Base-by-base conservation (phyloP, 2,329 filamentous ascomycete genomes). In the Cyphellophora attinorum region DNA sequence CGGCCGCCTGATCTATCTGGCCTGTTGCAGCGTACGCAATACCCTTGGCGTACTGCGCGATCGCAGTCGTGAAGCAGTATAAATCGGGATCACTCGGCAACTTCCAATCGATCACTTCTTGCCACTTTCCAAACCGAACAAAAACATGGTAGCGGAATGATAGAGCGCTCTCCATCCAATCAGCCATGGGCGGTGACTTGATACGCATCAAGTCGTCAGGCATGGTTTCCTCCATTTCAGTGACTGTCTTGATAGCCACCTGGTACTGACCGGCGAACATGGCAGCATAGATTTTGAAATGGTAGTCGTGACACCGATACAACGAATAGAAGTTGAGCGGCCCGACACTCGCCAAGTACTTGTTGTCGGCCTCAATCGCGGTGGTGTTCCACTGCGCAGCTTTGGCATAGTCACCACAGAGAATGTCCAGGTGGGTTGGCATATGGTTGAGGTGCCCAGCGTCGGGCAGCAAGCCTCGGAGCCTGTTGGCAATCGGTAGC, bases 351-450 rank as follows among this genome's bases (percentile, higher is more conserved):
- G 59, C 55, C 2, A 84, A 62, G 49, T 72, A 86, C 45, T 72
- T 74, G 33, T 81, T 72, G 50, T 89, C 81, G 2, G 79, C 80
- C 0, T 58, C 49, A 31, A 82, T 76, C 6, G 82, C 82, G 14
- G 70, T 67, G 2, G 68, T 62, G 52, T 88, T 88, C 3, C 77
- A 78, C 1, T 62, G 60, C 33, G 86, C 76, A 4, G 79, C 79
- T 6, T 65, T 64, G 18, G 69, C 62, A 50, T 85, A 88, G 47
- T 85, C 74, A 10, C 83, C 83, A 17, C 77, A 71, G 0, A 86
- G 67, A 8, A 84, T 71, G 52, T 88, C 81, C 21, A 88, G 63
- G 53, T 89, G 83, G 0, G 76, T 76, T 0, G 82, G 81, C 83
- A 89, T 88, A 50, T 85, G 81, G 27, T 76, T 65, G 1, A 84